These are phyloP conservation scores for Toxicodendron radicans DNA, from an alignment of 345 rosid species.

Conservation along the genomic window DNA sequence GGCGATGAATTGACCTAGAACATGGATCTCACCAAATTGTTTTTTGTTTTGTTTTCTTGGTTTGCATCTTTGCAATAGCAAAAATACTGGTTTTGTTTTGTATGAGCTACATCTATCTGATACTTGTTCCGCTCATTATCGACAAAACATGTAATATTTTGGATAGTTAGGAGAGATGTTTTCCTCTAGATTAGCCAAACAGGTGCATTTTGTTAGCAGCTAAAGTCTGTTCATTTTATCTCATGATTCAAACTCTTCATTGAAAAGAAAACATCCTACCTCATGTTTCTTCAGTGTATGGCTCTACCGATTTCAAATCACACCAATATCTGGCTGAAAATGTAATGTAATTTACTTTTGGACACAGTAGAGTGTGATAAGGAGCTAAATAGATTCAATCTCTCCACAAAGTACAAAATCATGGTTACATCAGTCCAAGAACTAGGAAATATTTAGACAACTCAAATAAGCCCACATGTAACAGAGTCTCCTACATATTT, in stretches of 20 bases:
- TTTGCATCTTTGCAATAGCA: neutral
- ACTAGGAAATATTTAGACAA: neutral
- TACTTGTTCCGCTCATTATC: too few relatives aligned
- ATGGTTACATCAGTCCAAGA: neutral
- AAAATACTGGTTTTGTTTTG: neutral
- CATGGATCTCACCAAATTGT: conserved; percentile 5
- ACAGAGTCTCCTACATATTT: neutral
- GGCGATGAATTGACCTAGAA: conserved; percentile 38
- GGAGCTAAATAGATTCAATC: neutral
- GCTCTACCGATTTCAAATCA: too few relatives aligned
- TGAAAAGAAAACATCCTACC: too few relatives aligned
- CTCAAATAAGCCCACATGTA: neutral
- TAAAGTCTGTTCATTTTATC: neutral
- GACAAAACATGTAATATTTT: neutral
- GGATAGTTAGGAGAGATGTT: too few relatives aligned
- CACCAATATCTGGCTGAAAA: too few relatives aligned
- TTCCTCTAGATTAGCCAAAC: neutral
- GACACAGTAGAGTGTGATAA: neutral
- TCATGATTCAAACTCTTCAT: neutral
- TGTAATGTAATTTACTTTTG: too few relatives aligned
- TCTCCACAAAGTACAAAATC: neutral
- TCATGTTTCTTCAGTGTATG: too few relatives aligned
- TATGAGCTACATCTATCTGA: neutral
- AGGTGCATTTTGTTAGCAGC: neutral
- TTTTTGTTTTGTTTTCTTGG: conserved; percentile 4